Percentiles rank a stretch among this genome's conserved stretches.
These are phyloP conservation scores for Nicotiana attenuata DNA, from an alignment of 257 asterid species.

Conservation along the genomic window DNA sequence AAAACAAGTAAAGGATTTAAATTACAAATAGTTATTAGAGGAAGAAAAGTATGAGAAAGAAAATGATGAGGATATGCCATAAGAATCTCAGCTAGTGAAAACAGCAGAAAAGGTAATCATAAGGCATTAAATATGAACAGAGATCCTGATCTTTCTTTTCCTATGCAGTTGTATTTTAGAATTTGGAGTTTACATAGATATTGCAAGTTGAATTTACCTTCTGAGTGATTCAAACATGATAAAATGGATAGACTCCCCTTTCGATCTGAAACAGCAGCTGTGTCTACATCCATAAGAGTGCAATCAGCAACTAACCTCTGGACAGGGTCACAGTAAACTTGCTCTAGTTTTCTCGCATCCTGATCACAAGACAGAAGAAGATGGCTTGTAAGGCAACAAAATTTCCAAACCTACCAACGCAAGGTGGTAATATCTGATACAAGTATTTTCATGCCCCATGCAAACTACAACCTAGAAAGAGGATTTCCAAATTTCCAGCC, in stretches of 20 bases:
- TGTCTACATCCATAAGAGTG: conserved; percentile 76
- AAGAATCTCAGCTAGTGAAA: not conserved
- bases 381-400: not conserved
- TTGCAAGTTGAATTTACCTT: conserved; percentile 38
- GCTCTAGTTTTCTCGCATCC: conserved; percentile 83
- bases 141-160: conserved; percentile 4
- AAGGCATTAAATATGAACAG: not conserved
- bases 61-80: not conserved
- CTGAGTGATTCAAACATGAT: conserved; percentile 65
- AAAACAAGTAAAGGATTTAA: not conserved
- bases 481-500: not conserved
- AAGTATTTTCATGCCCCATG: not conserved
- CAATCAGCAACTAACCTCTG: conserved; percentile 97
- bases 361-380: conserved; percentile 29
- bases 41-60: not conserved
- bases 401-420: conserved; percentile 5
- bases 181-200: not conserved
- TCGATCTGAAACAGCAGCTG: conserved; percentile 87
- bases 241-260: conserved; percentile 79
- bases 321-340: conserved; percentile 82
- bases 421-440: not conserved
- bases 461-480: not conserved
- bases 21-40: not conserved
- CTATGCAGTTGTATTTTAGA: not conserved
- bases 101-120: not conserved